Percentiles rank a stretch among this genome's conserved stretches.
Evolutionary conservation across 306 rosid genomes (phyloP).

Genomic region (Trichosanthes truncata): DNA sequence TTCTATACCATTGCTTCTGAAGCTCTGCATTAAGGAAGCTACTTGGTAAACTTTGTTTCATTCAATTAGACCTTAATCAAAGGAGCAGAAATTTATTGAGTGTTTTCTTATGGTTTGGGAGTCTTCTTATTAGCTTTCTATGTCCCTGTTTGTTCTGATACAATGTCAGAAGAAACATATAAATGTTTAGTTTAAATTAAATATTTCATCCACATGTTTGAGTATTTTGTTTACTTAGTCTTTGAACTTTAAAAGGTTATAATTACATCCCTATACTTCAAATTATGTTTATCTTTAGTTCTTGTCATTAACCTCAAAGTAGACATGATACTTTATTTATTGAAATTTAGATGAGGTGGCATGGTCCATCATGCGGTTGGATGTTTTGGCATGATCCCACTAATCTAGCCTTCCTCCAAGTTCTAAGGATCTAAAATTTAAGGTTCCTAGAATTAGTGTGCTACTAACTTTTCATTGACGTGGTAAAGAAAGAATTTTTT

Average conservation of each 20-base stretch:
- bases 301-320: not conserved
- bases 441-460: not conserved
- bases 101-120: not conserved
- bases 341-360: not conserved
- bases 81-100: not conserved
- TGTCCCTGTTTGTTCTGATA: not conserved
- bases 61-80: not conserved
- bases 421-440: not conserved
- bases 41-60: not conserved
- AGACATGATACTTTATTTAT: not conserved
- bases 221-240: not conserved
- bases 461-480: not conserved
- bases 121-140: not conserved
- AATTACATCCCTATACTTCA: not conserved
- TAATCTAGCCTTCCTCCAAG: not conserved
- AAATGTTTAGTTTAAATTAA: not conserved
- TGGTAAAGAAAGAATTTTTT: not conserved
- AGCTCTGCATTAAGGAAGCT: not conserved
- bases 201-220: not conserved
- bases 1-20: not conserved
- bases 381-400: not conserved
- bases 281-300: not conserved
- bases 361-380: not conserved
- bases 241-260: not conserved
- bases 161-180: not conserved